Evolutionary conservation across 352 stramenopile genomes (phyloP).

Genomic region (Saprolegnia parasitica): DNA sequence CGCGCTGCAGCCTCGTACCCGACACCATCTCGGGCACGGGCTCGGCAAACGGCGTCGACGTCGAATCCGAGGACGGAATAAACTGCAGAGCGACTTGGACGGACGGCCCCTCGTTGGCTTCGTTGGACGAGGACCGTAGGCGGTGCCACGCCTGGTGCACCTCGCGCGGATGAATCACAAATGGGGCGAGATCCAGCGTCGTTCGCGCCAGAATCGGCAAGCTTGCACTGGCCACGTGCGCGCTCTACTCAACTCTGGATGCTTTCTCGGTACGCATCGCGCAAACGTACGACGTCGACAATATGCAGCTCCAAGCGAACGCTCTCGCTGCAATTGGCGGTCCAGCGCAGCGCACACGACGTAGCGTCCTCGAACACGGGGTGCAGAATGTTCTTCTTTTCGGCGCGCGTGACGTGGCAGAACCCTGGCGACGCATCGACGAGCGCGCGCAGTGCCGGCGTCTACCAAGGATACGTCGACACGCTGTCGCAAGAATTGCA

Average conservation of each 20-base stretch:
- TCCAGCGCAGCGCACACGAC: constrained; percentile 35
- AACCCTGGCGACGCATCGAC: constrained; percentile 23
- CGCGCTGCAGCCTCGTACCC: not conserved
- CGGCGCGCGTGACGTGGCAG: constrained; percentile 33
- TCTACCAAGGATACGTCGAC: too few relatives aligned
- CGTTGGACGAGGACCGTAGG: constrained; percentile 25
- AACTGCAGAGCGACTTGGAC: constrained; percentile 45
- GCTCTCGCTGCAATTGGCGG: not conserved
- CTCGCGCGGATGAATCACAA: constrained; percentile 36
- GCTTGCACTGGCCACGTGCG: not conserved
- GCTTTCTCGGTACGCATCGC: too few relatives aligned
- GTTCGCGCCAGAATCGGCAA: constrained; percentile 26
- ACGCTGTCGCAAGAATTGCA: too few relatives aligned
- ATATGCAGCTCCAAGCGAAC: constrained; percentile 36
- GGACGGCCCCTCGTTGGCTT: constrained; percentile 9
- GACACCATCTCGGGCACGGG: constrained; percentile 5
- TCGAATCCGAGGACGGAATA: constrained; percentile 32
- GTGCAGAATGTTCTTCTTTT: constrained; percentile 36
- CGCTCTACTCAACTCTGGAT: too few relatives aligned
- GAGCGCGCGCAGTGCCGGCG: constrained; percentile 33
- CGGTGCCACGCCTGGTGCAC: constrained; percentile 34
- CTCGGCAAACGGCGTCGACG: constrained; percentile 1
- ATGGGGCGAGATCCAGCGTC: constrained; percentile 36
- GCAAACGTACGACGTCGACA: constrained; percentile 34
- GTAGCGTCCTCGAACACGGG: constrained; percentile 34